Evolutionary conservation across 805 yeast species (phyloP).

Genomic region (Isabelozyma rhagii): DNA sequence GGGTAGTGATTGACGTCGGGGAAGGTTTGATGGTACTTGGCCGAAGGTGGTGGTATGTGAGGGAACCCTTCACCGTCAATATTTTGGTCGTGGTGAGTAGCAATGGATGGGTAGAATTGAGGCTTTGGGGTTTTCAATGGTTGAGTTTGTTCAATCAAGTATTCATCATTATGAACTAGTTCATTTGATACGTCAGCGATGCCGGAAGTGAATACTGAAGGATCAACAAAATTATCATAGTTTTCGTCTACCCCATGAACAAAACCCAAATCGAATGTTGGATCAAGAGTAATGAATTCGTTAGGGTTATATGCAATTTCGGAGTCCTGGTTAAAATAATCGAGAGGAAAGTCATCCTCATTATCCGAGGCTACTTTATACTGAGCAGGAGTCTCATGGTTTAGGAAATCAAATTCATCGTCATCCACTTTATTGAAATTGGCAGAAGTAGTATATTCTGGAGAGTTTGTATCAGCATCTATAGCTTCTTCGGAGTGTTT

Average conservation of each 20-base stretch:
- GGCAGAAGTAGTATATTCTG: conserved; percentile 11
- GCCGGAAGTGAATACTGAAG: conserved; percentile 12
- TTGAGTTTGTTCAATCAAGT: conserved; percentile 49
- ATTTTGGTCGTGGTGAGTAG: conserved; percentile 6
- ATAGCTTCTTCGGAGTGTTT: not conserved
- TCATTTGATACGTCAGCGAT: conserved; percentile 21
- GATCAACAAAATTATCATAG: conserved; percentile 15
- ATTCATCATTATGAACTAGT: conserved; percentile 43
- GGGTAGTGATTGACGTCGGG: not conserved
- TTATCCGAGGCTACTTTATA: conserved; percentile 24
- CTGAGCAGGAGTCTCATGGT: conserved; percentile 21
- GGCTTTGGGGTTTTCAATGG: conserved; percentile 38
- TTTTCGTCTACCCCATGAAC: conserved; percentile 12
- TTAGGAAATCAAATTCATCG: conserved; percentile 11
- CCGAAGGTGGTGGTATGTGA: not conserved
- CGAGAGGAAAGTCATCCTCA: conserved; percentile 71
- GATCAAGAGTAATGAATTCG: conserved; percentile 22
- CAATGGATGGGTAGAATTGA: conserved; percentile 1
- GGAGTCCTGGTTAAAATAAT: conserved; percentile 49
- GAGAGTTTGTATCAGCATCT: conserved; percentile 5
- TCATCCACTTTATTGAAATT: conserved; percentile 1
- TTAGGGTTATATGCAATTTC: conserved; percentile 7
- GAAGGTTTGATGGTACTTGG: not conserved
- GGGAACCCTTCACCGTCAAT: not conserved
- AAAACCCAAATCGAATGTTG: conserved; percentile 5